Evolutionary conservation across 129 eudicot species (phyloP), one percentile per base, ranked within the genome.

Genomic region (Helichrysum umbraculigerum): DNA sequence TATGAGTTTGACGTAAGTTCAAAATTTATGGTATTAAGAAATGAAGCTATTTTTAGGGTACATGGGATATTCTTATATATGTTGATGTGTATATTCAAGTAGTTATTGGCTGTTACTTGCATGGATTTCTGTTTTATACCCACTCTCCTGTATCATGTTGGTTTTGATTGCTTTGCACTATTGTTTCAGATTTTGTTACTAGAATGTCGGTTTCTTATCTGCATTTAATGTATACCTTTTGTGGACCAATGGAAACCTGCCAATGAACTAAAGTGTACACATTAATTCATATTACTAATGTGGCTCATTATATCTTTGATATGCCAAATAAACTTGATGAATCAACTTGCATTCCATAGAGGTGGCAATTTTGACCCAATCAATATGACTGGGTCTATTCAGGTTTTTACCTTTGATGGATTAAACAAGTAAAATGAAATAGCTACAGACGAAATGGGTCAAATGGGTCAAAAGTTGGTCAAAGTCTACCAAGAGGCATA

Each of bases 1-100:
- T 81, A 65, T 85, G 65, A 83, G 85, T 82, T 78, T 66, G 69
- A 94, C 83, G 99, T 94, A 88, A 89, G 97, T 77, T 72, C 33
- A 59, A n/a, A 35, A 12, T 39, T 61, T 37, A 33, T 73, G 15
- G 41, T 69, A 66, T 66, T 50, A 32, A 68, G 71, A 10, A 57
- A 37, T 22, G 15, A 56, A 19, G 42, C 68, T 68, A 56, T 50
- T 42, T 44, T 62, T 41, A 29, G 56, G 35, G 74, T 74, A 6
- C 22, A 60, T 71, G 79, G 66, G 22, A 44, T 47, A n/a, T 6
- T 79, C 77, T 17, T 64, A 7, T 14, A 15, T 47, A 74, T 70
- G 70, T 78, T 39, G n/a, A 25, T 50, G 25, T 71, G 42, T 17
- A 15, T 14, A 14, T 65, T 47, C 1, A 35, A 42, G 15, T 78